Base-by-base conservation (phyloP, 164 flowering plant genomes). In the Annona cherimola region DNA sequence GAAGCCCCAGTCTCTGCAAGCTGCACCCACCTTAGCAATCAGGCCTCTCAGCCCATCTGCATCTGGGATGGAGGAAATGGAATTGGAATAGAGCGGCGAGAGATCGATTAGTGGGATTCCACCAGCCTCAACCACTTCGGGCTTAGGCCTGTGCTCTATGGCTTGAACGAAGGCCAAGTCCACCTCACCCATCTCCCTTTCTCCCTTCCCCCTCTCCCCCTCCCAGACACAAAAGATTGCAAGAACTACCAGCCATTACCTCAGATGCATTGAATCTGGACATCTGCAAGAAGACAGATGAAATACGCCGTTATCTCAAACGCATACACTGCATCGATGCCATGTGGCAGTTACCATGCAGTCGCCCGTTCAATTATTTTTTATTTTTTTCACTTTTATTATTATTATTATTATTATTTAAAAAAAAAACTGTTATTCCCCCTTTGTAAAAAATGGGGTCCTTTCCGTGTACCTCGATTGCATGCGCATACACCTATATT, bases 1-100 rank as follows among this genome's bases (percentile, higher is more conserved):
- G 79, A 91, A 89, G 0, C 94, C 92, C 94, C 94, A 91, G 1
- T 79, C 73, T 72, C 75, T 44, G 81, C 90, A 85, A 1, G 90
- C 90, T 0, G 63, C 60, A 4, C 85, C 84, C 1, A 89, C 76
- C 70, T 85, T 72, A 0, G 78, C 70, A 0, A 79, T 79, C 1
- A 87, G 70, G 5, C 57, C 55, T 43, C 11, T 45, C 12, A 61
- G 69, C 55, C 19, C 71, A 12, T 40, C 46, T 35, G 45, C 7
- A 46, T 16, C 57, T 26, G 26, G 12, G 3, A 63, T 66, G 9
- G 62, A n/a, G 35, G 62, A 35, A 61, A 72, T 63, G 1, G 42
- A 42, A n/a, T n/a, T n/a, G 18, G 81, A 43, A 55, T 35, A 72
- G 8, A 73, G 43, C 0, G 68, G 8, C 0, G 87, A 82, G 68